Conservation (phyloP, 2,329 filamentous ascomycete species). For the Beauveria scarabaeidicola region DNA sequence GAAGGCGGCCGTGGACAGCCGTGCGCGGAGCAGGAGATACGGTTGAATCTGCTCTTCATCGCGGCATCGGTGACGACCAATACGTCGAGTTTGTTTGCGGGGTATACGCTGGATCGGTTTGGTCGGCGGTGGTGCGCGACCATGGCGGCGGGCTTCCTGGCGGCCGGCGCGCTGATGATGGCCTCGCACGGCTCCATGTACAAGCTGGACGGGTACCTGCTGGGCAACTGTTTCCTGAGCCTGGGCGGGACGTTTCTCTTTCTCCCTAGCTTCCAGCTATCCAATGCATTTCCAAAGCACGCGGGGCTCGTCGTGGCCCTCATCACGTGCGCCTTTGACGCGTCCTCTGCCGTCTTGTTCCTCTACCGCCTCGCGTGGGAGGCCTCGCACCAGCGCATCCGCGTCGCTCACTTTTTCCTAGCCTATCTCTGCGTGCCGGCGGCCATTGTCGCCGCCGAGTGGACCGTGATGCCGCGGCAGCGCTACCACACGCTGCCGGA, state of each 20-base stretch:
- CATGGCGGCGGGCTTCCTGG: constrained; percentile 59
- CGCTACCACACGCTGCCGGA: constrained; percentile 32
- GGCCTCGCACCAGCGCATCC: constrained; percentile 30
- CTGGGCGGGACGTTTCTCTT: constrained; percentile 75
- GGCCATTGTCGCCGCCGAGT: constrained; percentile 28
- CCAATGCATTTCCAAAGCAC: constrained; percentile 70
- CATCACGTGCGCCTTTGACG: constrained; percentile 75
- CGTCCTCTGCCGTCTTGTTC: constrained; percentile 70
- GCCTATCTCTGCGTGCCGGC: constrained; percentile 28
- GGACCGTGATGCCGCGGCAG: constrained; percentile 29
- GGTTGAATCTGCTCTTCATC: constrained; percentile 87
- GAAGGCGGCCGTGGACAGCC: constrained; percentile 11
- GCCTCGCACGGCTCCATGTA: constrained; percentile 55
- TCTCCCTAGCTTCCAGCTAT: constrained; percentile 75
- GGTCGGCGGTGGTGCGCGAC: constrained; percentile 71
- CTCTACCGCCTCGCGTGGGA: constrained; percentile 65
- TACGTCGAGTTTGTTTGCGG: constrained; percentile 75
- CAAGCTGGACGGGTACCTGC: constrained; percentile 62
- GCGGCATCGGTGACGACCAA: constrained; percentile 83
- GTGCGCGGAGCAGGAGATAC: constrained; percentile 44
- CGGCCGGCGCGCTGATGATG: constrained; percentile 63
- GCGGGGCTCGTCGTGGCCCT: constrained; percentile 74
- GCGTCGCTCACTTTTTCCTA: constrained; percentile 33
- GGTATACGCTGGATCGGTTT: constrained; percentile 73
- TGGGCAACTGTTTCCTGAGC: constrained; percentile 67